Percentiles rank a stretch among this genome's conserved stretches.
Evolutionary conservation across 352 stramenopile genomes (phyloP).

Genomic region (Globisporangium megalacanthum): DNA sequence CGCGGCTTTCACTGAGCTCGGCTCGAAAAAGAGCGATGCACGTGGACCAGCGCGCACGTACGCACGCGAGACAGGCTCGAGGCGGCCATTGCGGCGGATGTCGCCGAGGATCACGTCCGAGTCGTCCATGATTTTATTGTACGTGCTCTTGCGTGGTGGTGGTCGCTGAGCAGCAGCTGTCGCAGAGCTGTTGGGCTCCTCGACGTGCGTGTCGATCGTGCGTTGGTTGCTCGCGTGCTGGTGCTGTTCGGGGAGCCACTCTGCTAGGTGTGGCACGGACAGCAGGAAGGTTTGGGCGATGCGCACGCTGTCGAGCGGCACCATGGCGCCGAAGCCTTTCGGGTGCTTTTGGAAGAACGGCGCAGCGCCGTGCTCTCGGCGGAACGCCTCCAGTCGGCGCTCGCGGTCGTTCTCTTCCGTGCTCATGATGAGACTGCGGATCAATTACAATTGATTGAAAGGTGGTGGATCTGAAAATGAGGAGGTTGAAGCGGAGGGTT

Average conservation of each 20-base stretch:
- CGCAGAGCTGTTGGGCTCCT: conserved; percentile 51
- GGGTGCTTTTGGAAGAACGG: conserved; percentile 77
- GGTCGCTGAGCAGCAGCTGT: conserved; percentile 30
- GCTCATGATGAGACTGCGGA: too few species aligned
- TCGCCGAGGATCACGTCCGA: conserved; percentile 52
- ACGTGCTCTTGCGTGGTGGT: conserved; percentile 55
- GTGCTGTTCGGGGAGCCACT: conserved; percentile 63
- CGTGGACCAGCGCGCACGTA: conserved; percentile 79
- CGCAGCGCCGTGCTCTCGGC: conserved; percentile 15
- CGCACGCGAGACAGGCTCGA: conserved; percentile 61
- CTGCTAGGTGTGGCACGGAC: conserved; percentile 59
- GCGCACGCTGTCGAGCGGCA: conserved; percentile 55
- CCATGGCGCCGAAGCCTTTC: conserved; percentile 77
- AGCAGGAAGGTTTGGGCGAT: conserved; percentile 65
- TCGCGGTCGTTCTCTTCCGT: too few species aligned
- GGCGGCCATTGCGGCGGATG: conserved; percentile 39
- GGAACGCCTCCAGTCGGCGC: neutral
- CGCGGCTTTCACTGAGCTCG: conserved; percentile 73
- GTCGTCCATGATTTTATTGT: conserved; percentile 85
- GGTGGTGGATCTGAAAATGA: too few species aligned
- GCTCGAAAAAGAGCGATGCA: conserved; percentile 65
- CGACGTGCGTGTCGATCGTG: conserved; percentile 24
- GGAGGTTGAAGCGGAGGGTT: too few species aligned
- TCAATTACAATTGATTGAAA: too few species aligned
- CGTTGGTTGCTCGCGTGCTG: conserved; percentile 52